Evolutionary conservation across 345 rosid species (phyloP), one percentile per base, ranked within the genome.

Genomic region (Acer saccharum): DNA sequence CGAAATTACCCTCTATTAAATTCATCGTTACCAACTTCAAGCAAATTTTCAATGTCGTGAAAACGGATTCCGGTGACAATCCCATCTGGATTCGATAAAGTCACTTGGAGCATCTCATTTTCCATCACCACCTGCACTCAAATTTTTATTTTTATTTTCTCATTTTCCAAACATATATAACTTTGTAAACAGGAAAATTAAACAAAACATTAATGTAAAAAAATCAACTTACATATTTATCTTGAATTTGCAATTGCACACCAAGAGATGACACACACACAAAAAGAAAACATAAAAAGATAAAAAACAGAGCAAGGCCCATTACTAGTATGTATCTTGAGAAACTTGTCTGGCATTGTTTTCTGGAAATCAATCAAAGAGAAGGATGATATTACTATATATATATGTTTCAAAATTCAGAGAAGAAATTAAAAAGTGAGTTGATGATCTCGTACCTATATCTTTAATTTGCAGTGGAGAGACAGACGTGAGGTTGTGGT

Each of bases 21-120:
- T 84, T 92, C 98, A 23, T 87, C 89, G 65, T 92, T 92, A 23
- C 81, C 87, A 82, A 90, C 89, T 88, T 94, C 98, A 14, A 94
- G 97, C 82, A 94, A 80, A 78, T 94, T 94, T 81, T 90, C 97
- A 0, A 94, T 84, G 83, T 86, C 92, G 73, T 83, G 82, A 52
- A 85, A 94, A 62, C 74, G 84, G 32, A 94, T 88, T 60, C 94
- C 90, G 0, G 94, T 89, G 68, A 94, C 91, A 17, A 91, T 88
- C 75, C 97, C 97, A 2, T 79, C 90, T 4, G 98, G 98, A 62
- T 90, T 92, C 0, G 95, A 91, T 44, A 92, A 77, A 2, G 93
- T 92, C 50, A 94, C 86, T 75, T 85, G 89, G 12, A 93, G 79
- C 61, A 91, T 72, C 67, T 96, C 97, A 80, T 94, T 94, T 71